These are phyloP conservation scores for Thuidium tamariscinum DNA, from an alignment of 225 moss, liverwort and hornwort genomes.

Conservation along the genomic window DNA sequence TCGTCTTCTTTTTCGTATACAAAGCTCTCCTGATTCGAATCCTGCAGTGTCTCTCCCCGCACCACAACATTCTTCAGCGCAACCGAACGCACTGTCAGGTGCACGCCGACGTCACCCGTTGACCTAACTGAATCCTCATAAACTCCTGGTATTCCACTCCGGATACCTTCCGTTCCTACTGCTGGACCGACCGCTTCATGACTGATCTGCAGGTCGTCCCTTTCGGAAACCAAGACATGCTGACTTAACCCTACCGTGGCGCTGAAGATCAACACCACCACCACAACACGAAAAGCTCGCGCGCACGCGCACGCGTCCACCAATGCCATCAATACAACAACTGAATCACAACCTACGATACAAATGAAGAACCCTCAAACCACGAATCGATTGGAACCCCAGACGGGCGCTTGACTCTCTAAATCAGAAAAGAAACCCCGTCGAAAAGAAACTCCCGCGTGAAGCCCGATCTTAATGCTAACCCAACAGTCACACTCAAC, in stretches of 20 bases:
- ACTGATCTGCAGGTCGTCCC: background rate
- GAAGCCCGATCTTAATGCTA: background rate
- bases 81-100: background rate
- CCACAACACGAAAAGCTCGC: background rate
- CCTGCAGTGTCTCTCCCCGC: background rate
- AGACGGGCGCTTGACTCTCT: background rate
- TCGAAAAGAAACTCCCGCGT: background rate
- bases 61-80: background rate
- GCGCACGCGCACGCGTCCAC: background rate
- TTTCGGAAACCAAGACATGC: background rate
- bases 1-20: background rate
- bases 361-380: background rate
- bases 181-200: background rate
- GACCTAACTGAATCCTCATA: background rate
- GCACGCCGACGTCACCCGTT: background rate
- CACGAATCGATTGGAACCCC: background rate
- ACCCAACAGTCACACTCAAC: background rate
- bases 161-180: background rate
- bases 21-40: background rate
- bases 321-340: slow-evolving; percentile 17
- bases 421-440: background rate
- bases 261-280: background rate
- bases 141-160: background rate
- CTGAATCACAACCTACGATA: background rate
- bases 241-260: background rate